Evolutionary conservation across 768 basidiomycete species (phyloP), one percentile per base, ranked within the genome.

Genomic region (Boletus vinaceobasis): DNA sequence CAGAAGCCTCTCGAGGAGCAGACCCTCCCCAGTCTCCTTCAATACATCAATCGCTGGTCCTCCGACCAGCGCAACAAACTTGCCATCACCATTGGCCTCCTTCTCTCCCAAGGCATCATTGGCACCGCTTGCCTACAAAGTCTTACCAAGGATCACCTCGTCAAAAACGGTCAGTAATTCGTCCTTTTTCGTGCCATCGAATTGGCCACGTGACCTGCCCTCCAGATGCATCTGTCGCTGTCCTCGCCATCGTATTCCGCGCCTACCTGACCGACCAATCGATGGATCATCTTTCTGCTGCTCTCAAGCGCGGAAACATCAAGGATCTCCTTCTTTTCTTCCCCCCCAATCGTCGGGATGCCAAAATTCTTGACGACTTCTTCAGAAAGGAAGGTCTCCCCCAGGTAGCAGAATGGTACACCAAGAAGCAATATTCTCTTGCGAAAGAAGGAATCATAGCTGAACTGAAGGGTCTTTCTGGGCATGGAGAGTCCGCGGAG

Each of bases 1-100:
- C 96, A 98, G 74, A 93, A 88, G 73, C 93, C 96, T 42, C 85
- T 99, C 45, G 96, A 98, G 73, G 88, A 86, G 70, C 81, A 79
- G 35, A 81, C 90, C 51, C 80, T 98, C 14, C 91, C 92, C 4
- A 80, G 80, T 43, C 79, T 98, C 46, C 75, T 99, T 56, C 94
- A 98, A 73, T 93, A 93, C 66, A 84, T 87, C 68, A 84, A 91
- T 67, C 88, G 88, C 66, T 98, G 93, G 93, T 72, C 85, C 3
- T 69, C 80, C 5, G 78, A 75, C 15, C 85, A 90, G 74, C 83
- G 86, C 58, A 87, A 93, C 67, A 96, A 94, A 75, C 77, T 98
- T 50, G 82, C 90, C 39, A 78, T 86, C 54, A 85, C 93, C 6
- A 81, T 84, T 21, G 95, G 93, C 40, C 81, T 95, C 42, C 74